phyloP scores from a whole-genome alignment of 208 protist genomes.

The Tritrichomonas foetus region DNA sequence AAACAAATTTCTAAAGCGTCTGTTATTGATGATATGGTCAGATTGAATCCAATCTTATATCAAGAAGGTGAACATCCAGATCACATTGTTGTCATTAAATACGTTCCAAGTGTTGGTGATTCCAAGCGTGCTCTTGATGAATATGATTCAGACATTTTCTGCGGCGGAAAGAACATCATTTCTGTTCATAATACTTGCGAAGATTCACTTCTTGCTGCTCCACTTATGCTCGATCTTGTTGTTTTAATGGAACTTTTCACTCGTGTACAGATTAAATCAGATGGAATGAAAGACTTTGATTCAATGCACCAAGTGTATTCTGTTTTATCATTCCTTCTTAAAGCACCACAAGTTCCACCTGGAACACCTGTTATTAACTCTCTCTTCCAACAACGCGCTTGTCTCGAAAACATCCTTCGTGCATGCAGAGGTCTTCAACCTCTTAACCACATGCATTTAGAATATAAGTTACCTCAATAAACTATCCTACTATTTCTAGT shows the following conservation, averaged over 20 bases:
- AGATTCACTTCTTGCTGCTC: constrained; percentile 93
- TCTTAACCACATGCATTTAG: constrained; percentile 70
- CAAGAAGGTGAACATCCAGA: constrained; percentile 79
- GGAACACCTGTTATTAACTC: constrained; percentile 89
- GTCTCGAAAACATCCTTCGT: constrained; percentile 87
- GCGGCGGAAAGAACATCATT: constrained; percentile 81
- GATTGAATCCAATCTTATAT: constrained; percentile 80
- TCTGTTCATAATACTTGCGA: constrained; percentile 93
- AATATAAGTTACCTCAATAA: constrained; percentile 25
- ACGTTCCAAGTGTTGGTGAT: constrained; percentile 90
- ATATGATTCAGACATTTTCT: constrained; percentile 93
- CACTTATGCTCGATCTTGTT: constrained; percentile 93
- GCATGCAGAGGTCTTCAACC: constrained; percentile 82
- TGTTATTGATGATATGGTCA: constrained; percentile 98
- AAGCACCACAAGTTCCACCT: constrained; percentile 76
- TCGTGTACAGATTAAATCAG: constrained; percentile 66
- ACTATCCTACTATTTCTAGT: too few species aligned
- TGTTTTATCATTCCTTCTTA: constrained; percentile 25
- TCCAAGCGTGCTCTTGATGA: constrained; percentile 97
- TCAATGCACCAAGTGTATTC: neutral
- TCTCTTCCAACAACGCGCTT: constrained; percentile 83
- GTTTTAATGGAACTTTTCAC: constrained; percentile 87
- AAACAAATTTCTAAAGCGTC: constrained; percentile 98
- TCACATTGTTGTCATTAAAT: constrained; percentile 95
- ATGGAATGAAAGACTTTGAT: constrained; percentile 42